Conservation (phyloP, 2,329 filamentous ascomycete genomes). For the Cryphonectria naterciae region DNA sequence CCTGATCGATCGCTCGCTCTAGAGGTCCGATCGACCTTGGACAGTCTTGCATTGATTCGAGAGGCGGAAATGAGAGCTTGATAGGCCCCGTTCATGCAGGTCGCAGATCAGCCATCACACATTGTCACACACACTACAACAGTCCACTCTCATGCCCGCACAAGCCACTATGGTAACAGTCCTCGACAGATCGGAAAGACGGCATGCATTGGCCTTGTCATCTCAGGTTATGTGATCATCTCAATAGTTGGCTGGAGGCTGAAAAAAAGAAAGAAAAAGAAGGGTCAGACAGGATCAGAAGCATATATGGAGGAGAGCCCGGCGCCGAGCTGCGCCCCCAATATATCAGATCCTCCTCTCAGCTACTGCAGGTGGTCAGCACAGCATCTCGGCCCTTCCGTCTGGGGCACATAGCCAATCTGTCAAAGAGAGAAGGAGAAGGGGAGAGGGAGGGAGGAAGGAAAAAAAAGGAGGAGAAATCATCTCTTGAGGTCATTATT, state of each 20-base stretch:
- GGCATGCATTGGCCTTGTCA: background rate
- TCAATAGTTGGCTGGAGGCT: background rate
- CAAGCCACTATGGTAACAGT: background rate
- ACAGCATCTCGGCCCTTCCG: constrained; percentile 17
- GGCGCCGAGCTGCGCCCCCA: constrained; percentile 4
- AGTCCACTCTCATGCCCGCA: background rate
- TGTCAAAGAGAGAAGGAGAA: background rate
- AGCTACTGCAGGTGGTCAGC: constrained; percentile 19
- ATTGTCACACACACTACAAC: constrained; percentile 15
- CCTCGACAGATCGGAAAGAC: background rate
- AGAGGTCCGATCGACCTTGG: background rate
- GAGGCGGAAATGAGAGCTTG: background rate
- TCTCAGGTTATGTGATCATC: background rate
- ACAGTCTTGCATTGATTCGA: background rate
- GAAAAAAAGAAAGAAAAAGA: no score
- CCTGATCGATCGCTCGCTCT: background rate
- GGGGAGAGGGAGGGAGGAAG: no score
- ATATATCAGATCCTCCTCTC: constrained; percentile 3
- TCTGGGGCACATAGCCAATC: background rate
- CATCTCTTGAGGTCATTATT: no score
- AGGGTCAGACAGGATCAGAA: background rate
- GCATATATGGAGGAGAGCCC: background rate
- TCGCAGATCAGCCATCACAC: constrained; percentile 17
- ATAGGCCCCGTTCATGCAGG: constrained; percentile 15
- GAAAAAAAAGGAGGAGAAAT: background rate